Conservation (phyloP, 371 early-diverging fungal genomes). For the Mortierella sp. region DNA sequence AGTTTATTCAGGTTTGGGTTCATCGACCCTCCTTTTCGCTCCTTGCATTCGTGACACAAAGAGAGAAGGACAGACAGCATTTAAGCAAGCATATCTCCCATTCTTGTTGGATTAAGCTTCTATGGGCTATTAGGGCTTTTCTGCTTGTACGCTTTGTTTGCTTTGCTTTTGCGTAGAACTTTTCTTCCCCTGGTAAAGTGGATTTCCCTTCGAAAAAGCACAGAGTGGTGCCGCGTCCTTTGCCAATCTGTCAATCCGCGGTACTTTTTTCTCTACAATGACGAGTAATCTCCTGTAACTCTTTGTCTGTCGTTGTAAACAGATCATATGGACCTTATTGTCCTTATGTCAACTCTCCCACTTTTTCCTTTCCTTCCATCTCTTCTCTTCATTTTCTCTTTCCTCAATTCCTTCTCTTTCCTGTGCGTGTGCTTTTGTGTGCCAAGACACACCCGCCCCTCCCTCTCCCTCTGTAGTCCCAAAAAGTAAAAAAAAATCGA, state of each 20-base stretch:
- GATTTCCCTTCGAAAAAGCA: no score
- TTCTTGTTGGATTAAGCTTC: background rate
- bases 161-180: no score
- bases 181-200: no score
- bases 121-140: no score
- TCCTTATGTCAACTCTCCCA: background rate
- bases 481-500: background rate
- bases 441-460: background rate
- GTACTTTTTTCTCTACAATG: no score
- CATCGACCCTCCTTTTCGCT: background rate
- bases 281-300: no score
- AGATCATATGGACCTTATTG: background rate
- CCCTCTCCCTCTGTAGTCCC: background rate
- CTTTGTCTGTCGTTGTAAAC: background rate
- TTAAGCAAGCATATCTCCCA: background rate
- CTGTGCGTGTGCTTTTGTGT: background rate
- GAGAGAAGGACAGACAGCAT: no score
- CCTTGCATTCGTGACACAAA: background rate
- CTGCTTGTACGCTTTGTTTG: background rate
- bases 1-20: background rate
- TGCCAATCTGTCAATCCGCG: no score
- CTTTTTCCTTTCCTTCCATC: background rate
- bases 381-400: background rate
- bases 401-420: background rate
- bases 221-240: no score